Conservation (phyloP, 495 filamentous ascomycete genomes). For the Aspergillus cristatus region DNA sequence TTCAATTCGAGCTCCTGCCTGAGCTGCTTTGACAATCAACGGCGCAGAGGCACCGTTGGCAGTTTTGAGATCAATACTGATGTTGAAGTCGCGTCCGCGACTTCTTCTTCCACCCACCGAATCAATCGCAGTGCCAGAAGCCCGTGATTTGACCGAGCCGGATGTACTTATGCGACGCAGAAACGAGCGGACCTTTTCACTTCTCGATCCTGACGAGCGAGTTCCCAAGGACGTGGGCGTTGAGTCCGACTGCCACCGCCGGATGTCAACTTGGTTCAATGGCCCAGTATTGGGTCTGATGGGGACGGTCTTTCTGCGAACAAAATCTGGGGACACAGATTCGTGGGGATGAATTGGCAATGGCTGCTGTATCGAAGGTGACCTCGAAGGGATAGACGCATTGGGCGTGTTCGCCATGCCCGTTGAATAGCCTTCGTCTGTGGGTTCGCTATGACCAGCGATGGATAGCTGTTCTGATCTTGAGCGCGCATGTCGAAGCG, state of each 20-base stretch:
- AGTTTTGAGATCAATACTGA: conserved; percentile 34
- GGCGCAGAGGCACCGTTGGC: conserved; percentile 23
- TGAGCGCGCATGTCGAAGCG: conserved; percentile 8
- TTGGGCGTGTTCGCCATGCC: conserved; percentile 5
- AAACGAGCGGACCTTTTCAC: conserved; percentile 14
- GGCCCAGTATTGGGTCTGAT: conserved; percentile 6
- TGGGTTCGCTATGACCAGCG: conserved; percentile 2
- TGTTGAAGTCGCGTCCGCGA: conserved; percentile 15
- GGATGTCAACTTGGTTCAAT: conserved; percentile 3
- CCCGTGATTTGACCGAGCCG: conserved; percentile 4
- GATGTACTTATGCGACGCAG: conserved; percentile 17
- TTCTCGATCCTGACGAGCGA: conserved; percentile 12
- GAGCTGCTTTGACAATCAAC: conserved; percentile 30
- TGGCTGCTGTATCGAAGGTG: conserved; percentile 1
- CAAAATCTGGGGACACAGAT: conserved; percentile 8
- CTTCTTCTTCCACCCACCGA: conserved; percentile 8
- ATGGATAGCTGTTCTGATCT: conserved; percentile 6
- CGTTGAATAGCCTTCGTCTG: conserved; percentile 18
- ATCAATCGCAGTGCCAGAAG: background rate
- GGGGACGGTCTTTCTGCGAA: conserved; percentile 19
- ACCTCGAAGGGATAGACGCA: background rate
- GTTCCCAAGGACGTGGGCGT: conserved; percentile 5
- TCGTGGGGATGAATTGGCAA: conserved; percentile 16
- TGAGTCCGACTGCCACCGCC: conserved; percentile 20
- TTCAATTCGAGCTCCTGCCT: conserved; percentile 29